A percentile compares a stretch with the other conserved stretches of the same genome.
Conservation (phyloP, 768 basidiomycete genomes). For the Suillus variegatus region DNA sequence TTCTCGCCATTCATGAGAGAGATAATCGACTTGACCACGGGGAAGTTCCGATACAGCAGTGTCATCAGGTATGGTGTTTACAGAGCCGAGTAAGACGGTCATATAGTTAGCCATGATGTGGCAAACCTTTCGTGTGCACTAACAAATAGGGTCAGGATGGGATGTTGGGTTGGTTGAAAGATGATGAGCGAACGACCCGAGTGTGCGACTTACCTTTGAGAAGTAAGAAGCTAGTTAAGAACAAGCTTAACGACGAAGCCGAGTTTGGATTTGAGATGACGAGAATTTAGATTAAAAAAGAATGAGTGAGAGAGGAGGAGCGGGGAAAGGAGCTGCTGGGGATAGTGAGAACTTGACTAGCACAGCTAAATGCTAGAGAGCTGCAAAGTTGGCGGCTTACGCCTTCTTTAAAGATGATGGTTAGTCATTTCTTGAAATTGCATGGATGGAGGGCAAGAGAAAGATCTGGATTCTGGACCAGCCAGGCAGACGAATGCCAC, state of each 20-base stretch:
- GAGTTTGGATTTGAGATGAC: neutral
- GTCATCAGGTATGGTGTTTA: slow-evolving; percentile 70
- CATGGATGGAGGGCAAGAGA: slow-evolving; percentile 2
- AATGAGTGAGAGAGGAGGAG: neutral
- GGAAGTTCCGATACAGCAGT: slow-evolving; percentile 81
- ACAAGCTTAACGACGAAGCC: neutral
- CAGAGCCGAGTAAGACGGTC: slow-evolving; percentile 68
- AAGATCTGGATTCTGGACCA: slow-evolving; percentile 6
- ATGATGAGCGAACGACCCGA: neutral
- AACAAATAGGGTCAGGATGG: neutral
- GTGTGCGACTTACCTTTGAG: neutral
- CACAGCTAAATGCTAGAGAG: slow-evolving; percentile 1
- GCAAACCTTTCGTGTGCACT: neutral
- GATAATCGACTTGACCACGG: slow-evolving; percentile 95
- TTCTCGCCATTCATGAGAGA: slow-evolving; percentile 96
- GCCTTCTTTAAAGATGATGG: neutral
- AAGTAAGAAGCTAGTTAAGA: neutral
- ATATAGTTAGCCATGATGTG: slow-evolving; percentile 62
- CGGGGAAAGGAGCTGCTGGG: neutral
- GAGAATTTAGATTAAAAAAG: neutral
- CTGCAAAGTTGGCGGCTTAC: neutral
- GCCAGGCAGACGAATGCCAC: slow-evolving; percentile 1
- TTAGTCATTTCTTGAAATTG: neutral
- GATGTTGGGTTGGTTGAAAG: slow-evolving; percentile 1
- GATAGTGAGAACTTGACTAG: neutral